phyloP scores from a whole-genome alignment of 805 yeast species.

The Zygosaccharomyces rouxii region DNA sequence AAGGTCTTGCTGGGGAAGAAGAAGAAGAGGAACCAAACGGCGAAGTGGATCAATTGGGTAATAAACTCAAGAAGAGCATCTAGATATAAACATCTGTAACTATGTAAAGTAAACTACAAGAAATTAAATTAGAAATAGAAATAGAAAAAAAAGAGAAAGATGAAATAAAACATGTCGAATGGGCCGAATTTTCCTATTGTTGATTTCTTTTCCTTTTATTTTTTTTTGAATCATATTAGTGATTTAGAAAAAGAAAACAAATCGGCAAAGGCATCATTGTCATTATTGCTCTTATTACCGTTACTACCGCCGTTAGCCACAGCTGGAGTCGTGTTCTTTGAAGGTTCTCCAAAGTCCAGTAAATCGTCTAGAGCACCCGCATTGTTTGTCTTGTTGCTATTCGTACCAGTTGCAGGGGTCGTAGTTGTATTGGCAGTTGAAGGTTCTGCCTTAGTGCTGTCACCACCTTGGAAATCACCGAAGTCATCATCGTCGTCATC shows the following conservation, averaged over 20 bases:
- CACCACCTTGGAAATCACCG: constrained; percentile 37
- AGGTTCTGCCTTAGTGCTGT: constrained; percentile 6
- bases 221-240: constrained; percentile 17
- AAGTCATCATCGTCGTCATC: constrained; percentile 36
- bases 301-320: constrained; percentile 9
- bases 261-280: constrained; percentile 31
- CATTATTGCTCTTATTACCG: constrained; percentile 9
- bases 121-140: background rate
- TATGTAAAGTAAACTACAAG: constrained; percentile 6
- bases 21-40: constrained; percentile 45
- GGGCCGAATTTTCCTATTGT: background rate
- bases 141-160: background rate
- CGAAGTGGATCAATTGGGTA: constrained; percentile 17
- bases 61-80: constrained; percentile 9
- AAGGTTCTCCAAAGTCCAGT: constrained; percentile 13
- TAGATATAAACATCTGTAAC: constrained; percentile 5
- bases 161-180: background rate
- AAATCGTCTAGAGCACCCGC: constrained; percentile 13
- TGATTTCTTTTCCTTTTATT: background rate
- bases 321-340: constrained; percentile 16
- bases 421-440: constrained; percentile 8
- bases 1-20: constrained; percentile 73
- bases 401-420: constrained; percentile 6
- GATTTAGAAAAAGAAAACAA: constrained; percentile 32
- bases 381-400: constrained; percentile 1